A percentile compares a stretch with the other conserved stretches of the same genome.
phyloP scores from a whole-genome alignment of 1,284 basidiomycete species.

The Puccinia horiana region DNA sequence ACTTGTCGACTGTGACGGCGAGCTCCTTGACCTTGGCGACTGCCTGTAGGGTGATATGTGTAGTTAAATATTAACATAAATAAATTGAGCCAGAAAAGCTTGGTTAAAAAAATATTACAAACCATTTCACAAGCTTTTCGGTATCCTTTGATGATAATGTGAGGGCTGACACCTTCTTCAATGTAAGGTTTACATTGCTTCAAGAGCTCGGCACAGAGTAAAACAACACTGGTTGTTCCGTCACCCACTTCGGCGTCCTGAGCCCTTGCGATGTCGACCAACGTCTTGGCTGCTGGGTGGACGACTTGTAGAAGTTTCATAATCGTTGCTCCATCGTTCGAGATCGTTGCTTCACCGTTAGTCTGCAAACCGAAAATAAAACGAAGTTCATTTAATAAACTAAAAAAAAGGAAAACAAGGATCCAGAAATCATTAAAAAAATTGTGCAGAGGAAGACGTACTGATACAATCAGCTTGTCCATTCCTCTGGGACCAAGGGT shows the following conservation, averaged over 20 bases:
- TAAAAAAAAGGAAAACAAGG: neutral
- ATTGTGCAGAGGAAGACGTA: constrained; percentile 21
- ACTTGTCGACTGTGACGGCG: constrained; percentile 86
- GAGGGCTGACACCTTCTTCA: constrained; percentile 95
- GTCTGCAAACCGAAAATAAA: constrained; percentile 59
- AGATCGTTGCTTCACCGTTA: constrained; percentile 93
- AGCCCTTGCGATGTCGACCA: constrained; percentile 95
- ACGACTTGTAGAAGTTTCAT: constrained; percentile 95
- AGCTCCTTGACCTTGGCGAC: constrained; percentile 83
- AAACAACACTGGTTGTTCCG: constrained; percentile 92
- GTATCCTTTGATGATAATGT: constrained; percentile 97
- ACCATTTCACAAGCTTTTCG: constrained; percentile 82
- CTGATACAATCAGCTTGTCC: constrained; percentile 78
- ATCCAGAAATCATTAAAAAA: neutral
- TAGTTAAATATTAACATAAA: neutral
- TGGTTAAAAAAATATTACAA: constrained; percentile 50
- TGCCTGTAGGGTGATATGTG: constrained; percentile 64
- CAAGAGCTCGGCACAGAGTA: constrained; percentile 89
- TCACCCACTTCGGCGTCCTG: constrained; percentile 99
- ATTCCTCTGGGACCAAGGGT: constrained; percentile 98
- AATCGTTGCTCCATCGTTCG: constrained; percentile 95
- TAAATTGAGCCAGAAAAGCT: neutral
- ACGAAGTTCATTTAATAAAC: neutral
- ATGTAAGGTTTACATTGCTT: constrained; percentile 90
- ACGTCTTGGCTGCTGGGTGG: constrained; percentile 90